Base-by-base conservation (phyloP, 257 asterid genomes). In the Fraxinus anomala region DNA sequence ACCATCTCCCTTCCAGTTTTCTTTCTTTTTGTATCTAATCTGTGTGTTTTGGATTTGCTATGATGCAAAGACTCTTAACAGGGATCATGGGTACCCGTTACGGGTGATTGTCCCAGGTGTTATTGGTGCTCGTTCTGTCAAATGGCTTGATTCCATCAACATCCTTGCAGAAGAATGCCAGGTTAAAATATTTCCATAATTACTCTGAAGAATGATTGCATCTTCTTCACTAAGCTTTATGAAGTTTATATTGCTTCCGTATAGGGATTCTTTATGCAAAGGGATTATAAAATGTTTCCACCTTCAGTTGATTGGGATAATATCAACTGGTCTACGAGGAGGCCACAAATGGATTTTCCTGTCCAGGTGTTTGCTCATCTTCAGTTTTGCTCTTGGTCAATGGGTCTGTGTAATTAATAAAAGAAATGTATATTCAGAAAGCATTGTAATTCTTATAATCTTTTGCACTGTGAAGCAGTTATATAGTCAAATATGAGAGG, bases 91-190 rank as follows among this genome's bases (percentile, higher is more conserved):
- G 73, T 96, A 88, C 85, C 99, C 99, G 0, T 76, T 96, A 87
- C 98, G 99, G 37, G 98, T 92, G 81, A 87, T 95, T 83, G 99
- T 95, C 77, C 98, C 99, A 59, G 99, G 99, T 83, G 97, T 95
- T 77, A 93, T 96, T 70, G 99, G 99, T 84, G 99, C 98, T 76
- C 97, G 99, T 59, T 96, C 99, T 56, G 98, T 95, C 76, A 96
- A 96, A 82, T 96, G 99, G 99, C 93, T 96, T 23, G 97, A 96
- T 75, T 90, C 90, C 78, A 93, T 96, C 82, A 92, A 88, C 84
- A 87, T 96, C 79, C 80, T 86, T 80, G 94, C 89, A 39, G 88
- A 90, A 75, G 99, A 93, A 87, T 93, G 97, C 79, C 98, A 96
- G 97, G 98, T 91, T 66, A 56, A 72, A 54, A 75, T 39, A 73